phyloP scores from a whole-genome alignment of 208 protist species.

The Lotmaria passim region DNA sequence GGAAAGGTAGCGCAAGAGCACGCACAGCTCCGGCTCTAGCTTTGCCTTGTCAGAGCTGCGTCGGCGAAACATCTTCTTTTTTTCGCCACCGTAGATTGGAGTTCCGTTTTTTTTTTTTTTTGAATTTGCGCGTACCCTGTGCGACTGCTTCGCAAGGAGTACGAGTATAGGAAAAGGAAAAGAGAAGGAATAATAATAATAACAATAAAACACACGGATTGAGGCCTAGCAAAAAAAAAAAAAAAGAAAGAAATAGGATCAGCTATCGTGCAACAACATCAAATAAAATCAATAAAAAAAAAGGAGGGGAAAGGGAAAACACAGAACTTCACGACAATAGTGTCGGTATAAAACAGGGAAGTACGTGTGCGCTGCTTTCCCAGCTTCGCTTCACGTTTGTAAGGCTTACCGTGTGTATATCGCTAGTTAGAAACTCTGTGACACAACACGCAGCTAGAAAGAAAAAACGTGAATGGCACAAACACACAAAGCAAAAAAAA shows the following conservation, averaged over 20 bases:
- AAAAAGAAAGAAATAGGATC: constrained; percentile 9
- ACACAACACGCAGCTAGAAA: too few species aligned
- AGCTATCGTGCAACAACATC: too few species aligned
- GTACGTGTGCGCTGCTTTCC: too few species aligned
- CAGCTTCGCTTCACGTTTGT: too few species aligned
- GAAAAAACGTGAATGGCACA: not conserved
- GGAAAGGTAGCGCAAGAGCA: constrained; percentile 35
- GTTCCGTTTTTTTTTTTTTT: not conserved
- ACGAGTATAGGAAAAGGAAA: not conserved
- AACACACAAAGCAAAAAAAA: not conserved
- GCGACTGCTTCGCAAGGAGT: not conserved
- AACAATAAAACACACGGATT: not conserved
- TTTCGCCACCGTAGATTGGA: too few species aligned
- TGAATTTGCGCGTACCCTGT: constrained; percentile 1
- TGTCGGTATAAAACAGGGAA: too few species aligned
- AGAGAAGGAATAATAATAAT: not conserved
- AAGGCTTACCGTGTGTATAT: too few species aligned
- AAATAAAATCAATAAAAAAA: too few species aligned
- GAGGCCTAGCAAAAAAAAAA: too few species aligned
- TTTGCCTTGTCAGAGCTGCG: constrained; percentile 11
- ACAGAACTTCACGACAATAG: too few species aligned
- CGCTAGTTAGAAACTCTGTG: too few species aligned
- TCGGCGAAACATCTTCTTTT: constrained; percentile 22
- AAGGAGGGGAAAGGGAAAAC: too few species aligned
- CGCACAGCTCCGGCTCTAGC: constrained; percentile 35